Percentiles rank a stretch among this genome's conserved stretches.
phyloP scores from a whole-genome alignment of 768 basidiomycete genomes.

The Tricholoma terreum region DNA sequence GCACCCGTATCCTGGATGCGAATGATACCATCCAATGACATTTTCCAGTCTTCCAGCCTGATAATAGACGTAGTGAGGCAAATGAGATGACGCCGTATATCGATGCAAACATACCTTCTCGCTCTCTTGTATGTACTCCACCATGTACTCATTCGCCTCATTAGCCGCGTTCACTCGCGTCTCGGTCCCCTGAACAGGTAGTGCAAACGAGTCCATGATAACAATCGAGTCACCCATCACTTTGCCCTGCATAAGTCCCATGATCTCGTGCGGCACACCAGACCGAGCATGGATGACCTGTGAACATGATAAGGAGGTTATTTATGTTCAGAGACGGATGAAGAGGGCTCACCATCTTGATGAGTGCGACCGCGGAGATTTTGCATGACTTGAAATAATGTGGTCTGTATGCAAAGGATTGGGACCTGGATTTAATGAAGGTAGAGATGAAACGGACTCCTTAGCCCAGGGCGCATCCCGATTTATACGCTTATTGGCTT shows the following conservation, averaged over 20 bases:
- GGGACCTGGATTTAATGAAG: conserved; percentile 4
- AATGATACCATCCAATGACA: conserved; percentile 97
- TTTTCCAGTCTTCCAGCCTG: conserved; percentile 85
- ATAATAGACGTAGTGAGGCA: not conserved
- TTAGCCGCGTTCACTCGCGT: conserved; percentile 95
- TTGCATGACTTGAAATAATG: conserved; percentile 87
- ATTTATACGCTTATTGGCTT: conserved; percentile 64
- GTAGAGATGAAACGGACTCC: conserved; percentile 55
- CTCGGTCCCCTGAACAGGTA: conserved; percentile 97
- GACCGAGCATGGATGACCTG: conserved; percentile 98
- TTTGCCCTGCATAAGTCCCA: conserved; percentile 99
- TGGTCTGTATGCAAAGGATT: conserved; percentile 42
- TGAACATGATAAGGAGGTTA: not conserved
- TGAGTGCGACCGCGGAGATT: conserved; percentile 91
- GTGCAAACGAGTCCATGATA: conserved; percentile 94
- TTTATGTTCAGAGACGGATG: not conserved
- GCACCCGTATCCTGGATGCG: conserved; percentile 98
- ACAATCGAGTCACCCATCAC: conserved; percentile 74
- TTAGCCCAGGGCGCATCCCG: conserved; percentile 77
- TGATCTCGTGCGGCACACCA: conserved; percentile 96
- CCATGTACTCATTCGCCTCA: conserved; percentile 99
- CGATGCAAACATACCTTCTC: conserved; percentile 53
- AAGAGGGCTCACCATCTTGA: conserved; percentile 74
- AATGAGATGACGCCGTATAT: not conserved
- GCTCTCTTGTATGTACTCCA: conserved; percentile 81